Evolutionary conservation across 1,284 basidiomycete genomes (phyloP), one percentile per base, ranked within the genome.

Genomic region (Austropuccinia psidii): DNA sequence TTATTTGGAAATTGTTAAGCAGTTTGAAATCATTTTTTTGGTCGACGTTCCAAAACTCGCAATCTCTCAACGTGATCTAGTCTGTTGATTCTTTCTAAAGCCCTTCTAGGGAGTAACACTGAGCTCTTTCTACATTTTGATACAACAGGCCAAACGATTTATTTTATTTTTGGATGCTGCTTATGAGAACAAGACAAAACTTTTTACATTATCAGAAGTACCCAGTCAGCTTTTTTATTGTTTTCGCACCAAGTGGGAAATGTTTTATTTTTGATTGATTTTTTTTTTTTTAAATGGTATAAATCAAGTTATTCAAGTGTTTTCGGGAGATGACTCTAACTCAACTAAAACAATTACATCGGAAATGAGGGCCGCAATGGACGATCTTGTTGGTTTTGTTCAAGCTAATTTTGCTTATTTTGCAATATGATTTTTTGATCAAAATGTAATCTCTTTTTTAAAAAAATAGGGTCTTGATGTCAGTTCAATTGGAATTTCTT

Each of bases 1-100:
- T 82, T 99, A 98, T 81, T 82, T 99, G 50, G 93, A 97, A 82
- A 87, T 99, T 74, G 96, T 94, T 33, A 87, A 87, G 78, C 87
- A 84, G 50, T 99, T 96, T 80, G 84, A 85, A 58, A 94, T 91
- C 8, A 85, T 99, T 43, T 98, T 99, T 80, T 83, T 99, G 49
- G 84, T 88, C 49, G 88, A 91, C 77, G 87, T 98, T 27, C 92
- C 91, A 50, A 76, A 90, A 83, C 89, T 99, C 87, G 89, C 88
- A 0, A 80, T 98, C 76, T 85, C 87, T 74, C 86, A 89, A 81
- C 93, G 96, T 82, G 96, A 98, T 81, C 85, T 89, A 83, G 90
- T 90, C 77, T 73, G 83, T 79, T 45, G 82, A 72, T 54, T 35
- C 62, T 33, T 49, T 15, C 61, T 57, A 9, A 24, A 41, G 4